Base-by-base conservation (phyloP, 495 filamentous ascomycete genomes). In the Penicillium bovifimosum region DNA sequence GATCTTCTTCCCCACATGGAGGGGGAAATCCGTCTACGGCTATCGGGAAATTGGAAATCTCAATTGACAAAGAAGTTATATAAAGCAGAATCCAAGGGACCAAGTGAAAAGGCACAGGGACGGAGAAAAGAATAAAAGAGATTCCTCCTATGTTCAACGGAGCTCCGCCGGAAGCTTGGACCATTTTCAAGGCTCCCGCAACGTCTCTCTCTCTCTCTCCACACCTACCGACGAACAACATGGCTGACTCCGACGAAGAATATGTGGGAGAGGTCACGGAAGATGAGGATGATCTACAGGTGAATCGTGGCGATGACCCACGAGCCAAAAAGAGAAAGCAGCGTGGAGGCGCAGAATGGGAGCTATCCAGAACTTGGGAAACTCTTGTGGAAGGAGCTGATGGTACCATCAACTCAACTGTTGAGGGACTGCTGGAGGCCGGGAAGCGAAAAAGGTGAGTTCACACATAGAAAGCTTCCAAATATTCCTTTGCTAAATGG, bases 221-320 rank as follows among this genome's bases (percentile, higher is more conserved):
- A 33, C 31, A 24, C n/a, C 10, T 31, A 26, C 8, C 9, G 44
- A 27, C 11, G 8, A 16, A 31, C 9, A 11, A 24, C 24, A 76
- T 76, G 73, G 71, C 71, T 11, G 73, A 75, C 54, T 92, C 86
- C 50, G 85, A 96, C 62, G 87, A 85, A 57, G 91, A 96, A 56
- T 96, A 90, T 65, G 79, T 91, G 55, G 85, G 81, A 46, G 82
- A 83, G 46, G 72, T 79, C 47, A 90, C 89, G 6, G 90, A 90
- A 58, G 91, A 96, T 61, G 91, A 93, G 44, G 87, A 90, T 62
- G 87, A 91, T 72, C 72, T 55, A 70, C 76, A 52, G 71, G 79
- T 61, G 69, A 68, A 57, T 71, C 78, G 31, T 68, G 74, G 24
- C 55, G 71, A 43, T 60, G 65, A 24, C 56, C 29, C 40, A 53